These are phyloP conservation scores for Naegleria lovaniensis DNA, from an alignment of 208 protist species.

Conservation along the genomic window DNA sequence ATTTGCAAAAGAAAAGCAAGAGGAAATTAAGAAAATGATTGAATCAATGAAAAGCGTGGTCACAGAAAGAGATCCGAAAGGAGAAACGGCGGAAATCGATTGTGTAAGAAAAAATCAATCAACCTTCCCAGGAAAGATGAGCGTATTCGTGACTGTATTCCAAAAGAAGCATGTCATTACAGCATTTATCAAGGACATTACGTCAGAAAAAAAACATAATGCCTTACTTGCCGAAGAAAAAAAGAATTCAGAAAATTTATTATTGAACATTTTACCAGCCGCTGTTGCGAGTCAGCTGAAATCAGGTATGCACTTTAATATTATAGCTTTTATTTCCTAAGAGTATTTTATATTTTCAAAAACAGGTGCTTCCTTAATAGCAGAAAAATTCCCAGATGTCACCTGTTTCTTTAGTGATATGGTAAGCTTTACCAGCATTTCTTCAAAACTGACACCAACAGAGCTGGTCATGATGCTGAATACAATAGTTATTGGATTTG, in stretches of 20 bases:
- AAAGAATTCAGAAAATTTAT: neutral
- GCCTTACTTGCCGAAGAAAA: neutral
- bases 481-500: conserved; percentile 23
- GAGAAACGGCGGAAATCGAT: neutral
- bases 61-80: neutral
- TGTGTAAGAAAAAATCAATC: neutral
- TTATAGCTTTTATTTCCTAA: no score
- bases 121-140: neutral
- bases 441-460: conserved; percentile 27
- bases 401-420: neutral
- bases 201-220: neutral
- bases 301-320: no score
- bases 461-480: neutral
- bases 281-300: neutral
- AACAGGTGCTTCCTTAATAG: neutral
- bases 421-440: conserved; percentile 44
- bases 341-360: no score
- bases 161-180: neutral
- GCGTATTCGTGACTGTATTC: neutral
- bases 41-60: neutral
- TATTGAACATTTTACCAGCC: neutral
- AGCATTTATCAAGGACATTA: neutral
- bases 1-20: neutral
- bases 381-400: neutral
- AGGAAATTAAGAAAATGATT: neutral